Evolutionary conservation across 2,329 filamentous ascomycete species (phyloP).

Genomic region (Alternaria angustiovoidea): DNA sequence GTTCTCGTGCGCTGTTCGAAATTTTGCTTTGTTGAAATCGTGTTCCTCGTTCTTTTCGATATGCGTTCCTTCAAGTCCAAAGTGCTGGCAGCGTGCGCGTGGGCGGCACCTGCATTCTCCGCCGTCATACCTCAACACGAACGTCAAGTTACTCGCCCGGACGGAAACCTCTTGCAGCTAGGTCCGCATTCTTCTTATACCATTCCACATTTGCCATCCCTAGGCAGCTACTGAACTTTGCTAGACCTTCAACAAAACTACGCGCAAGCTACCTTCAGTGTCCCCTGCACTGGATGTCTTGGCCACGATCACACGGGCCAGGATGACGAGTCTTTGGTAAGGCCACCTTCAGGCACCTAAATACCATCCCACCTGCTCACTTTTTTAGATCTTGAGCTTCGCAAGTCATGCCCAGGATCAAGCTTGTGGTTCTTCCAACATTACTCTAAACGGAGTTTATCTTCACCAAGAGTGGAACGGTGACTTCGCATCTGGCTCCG

Average conservation of each 20-base stretch:
- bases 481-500: slow-evolving; percentile 47
- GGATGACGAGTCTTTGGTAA: slow-evolving; percentile 54
- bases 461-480: slow-evolving; percentile 51
- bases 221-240: slow-evolving; percentile 44
- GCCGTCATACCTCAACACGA: slow-evolving; percentile 35
- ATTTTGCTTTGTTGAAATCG: slow-evolving; percentile 8
- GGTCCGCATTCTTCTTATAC: slow-evolving; percentile 39
- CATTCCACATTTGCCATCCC: slow-evolving; percentile 30
- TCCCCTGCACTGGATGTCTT: slow-evolving; percentile 55
- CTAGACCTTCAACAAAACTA: slow-evolving; percentile 46
- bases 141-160: slow-evolving; percentile 23
- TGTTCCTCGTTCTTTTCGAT: slow-evolving; percentile 18
- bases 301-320: slow-evolving; percentile 47
- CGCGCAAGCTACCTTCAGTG: slow-evolving; percentile 53
- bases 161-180: slow-evolving; percentile 37
- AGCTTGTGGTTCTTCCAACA: slow-evolving; percentile 51
- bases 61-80: slow-evolving; percentile 48
- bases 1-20: slow-evolving; percentile 12
- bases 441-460: slow-evolving; percentile 53
- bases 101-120: slow-evolving; percentile 39
- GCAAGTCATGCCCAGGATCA: slow-evolving; percentile 49
- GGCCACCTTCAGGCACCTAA: slow-evolving; percentile 47
- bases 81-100: slow-evolving; percentile 41
- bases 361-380: slow-evolving; percentile 38
- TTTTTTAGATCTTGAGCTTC: slow-evolving; percentile 52